phyloP scores from a whole-genome alignment of 1,139 yeast species.

The Pichia sp. region DNA sequence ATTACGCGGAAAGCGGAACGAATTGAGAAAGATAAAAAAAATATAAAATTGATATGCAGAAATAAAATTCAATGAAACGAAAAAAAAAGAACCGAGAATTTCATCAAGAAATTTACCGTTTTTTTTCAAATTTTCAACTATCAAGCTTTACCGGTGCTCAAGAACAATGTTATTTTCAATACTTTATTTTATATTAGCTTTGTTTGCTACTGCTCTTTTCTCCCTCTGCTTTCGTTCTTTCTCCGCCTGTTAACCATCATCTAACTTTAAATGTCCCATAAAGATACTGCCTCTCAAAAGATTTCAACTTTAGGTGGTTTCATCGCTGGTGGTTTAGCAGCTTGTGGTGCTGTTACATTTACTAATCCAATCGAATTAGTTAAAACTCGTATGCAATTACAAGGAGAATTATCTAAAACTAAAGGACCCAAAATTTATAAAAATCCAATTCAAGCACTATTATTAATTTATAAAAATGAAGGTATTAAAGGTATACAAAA shows the following conservation, averaged over 20 bases:
- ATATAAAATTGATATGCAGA: too few relatives aligned
- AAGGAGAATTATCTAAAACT: conserved; percentile 70
- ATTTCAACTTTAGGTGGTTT: conserved; percentile 74
- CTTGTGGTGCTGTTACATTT: conserved; percentile 95
- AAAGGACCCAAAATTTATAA: conserved; percentile 54
- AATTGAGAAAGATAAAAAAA: too few relatives aligned
- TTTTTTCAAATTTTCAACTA: too few relatives aligned
- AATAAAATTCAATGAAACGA: too few relatives aligned
- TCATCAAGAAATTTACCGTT: too few relatives aligned
- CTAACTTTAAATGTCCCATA: conserved; percentile 14
- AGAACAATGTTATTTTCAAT: too few relatives aligned
- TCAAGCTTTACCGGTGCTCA: too few relatives aligned
- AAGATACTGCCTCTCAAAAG: conserved; percentile 29
- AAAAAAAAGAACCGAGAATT: too few relatives aligned
- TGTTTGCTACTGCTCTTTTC: too few relatives aligned
- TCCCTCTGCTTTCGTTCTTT: not conserved
- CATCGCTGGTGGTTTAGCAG: conserved; percentile 90
- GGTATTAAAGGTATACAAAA: conserved; percentile 86
- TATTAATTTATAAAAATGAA: conserved; percentile 68
- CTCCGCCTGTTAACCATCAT: not conserved
- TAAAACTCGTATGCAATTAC: conserved; percentile 93
- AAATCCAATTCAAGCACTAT: conserved; percentile 82
- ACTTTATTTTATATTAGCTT: too few relatives aligned
- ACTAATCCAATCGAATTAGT: conserved; percentile 94
- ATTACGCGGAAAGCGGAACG: too few relatives aligned